Evolutionary conservation across 192 early-diverging fungal genomes (phyloP).

Genomic region (Entrophospora sp.): DNA sequence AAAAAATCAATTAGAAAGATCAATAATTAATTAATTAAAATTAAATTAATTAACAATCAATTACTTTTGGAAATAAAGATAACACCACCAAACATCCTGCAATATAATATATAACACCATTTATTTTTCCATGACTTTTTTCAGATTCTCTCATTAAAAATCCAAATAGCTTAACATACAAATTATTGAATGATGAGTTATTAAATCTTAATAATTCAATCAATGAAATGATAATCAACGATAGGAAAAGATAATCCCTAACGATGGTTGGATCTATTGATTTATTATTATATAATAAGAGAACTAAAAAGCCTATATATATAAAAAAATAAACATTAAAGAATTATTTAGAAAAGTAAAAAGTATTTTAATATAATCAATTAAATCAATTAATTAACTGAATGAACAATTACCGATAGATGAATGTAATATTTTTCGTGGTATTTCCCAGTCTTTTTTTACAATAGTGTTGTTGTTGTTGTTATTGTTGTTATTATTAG

Average conservation of each 20-base stretch:
- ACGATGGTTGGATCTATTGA: slow-evolving; percentile 15
- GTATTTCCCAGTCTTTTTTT: slow-evolving; percentile 32
- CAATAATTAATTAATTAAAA: background rate
- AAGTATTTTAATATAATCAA: background rate
- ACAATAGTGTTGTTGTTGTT: background rate
- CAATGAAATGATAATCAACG: slow-evolving; percentile 19
- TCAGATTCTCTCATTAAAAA: slow-evolving; percentile 39
- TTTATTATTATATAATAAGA: slow-evolving; percentile 23
- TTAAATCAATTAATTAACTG: background rate
- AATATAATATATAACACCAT: slow-evolving; percentile 37
- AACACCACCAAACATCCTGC: slow-evolving; percentile 22
- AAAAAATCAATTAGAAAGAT: no score
- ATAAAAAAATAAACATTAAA: no score
- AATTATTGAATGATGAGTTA: slow-evolving; percentile 25
- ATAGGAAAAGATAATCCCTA: slow-evolving; percentile 15
- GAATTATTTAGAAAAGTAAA: background rate
- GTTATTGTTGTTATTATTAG: background rate
- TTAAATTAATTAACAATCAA: slow-evolving; percentile 11
- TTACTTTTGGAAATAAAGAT: slow-evolving; percentile 18
- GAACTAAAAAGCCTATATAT: slow-evolving; percentile 32
- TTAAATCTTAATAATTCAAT: slow-evolving; percentile 33
- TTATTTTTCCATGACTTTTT: slow-evolving; percentile 21
- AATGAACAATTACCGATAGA: slow-evolving; percentile 27
- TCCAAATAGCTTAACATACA: slow-evolving; percentile 29
- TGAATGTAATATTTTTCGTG: slow-evolving; percentile 35